These are phyloP conservation scores for Ustulina deusta DNA, from an alignment of 2,329 filamentous ascomycete species.

Conservation along the genomic window DNA sequence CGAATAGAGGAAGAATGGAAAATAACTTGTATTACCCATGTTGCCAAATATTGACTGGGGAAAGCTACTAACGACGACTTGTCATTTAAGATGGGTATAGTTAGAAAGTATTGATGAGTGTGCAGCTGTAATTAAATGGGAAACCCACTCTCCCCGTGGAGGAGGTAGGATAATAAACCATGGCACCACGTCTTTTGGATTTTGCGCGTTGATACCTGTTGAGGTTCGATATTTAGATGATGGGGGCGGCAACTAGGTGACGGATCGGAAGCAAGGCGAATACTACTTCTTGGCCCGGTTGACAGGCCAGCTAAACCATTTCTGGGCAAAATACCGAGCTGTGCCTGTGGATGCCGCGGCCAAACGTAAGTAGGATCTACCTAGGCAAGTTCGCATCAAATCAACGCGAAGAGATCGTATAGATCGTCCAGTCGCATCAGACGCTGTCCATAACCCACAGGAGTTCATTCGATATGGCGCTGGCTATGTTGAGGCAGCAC, in stretches of 20 bases:
- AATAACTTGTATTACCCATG: constrained; percentile 21
- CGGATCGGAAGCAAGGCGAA: constrained; percentile 26
- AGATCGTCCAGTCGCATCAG: background rate
- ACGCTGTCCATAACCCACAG: background rate
- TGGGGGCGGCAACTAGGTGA: constrained; percentile 1
- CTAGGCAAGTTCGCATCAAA: constrained; percentile 5
- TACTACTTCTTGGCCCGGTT: constrained; percentile 37
- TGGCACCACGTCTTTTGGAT: constrained; percentile 16
- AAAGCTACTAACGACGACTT: constrained; percentile 1
- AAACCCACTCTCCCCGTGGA: constrained; percentile 6
- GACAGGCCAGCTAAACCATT: constrained; percentile 45
- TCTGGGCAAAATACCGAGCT: constrained; percentile 47
- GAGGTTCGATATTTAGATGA: constrained; percentile 18
- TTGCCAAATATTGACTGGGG: background rate
- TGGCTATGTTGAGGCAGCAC: constrained; percentile 4
- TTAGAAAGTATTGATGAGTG: background rate
- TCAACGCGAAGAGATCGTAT: background rate
- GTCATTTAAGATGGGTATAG: constrained; percentile 19
- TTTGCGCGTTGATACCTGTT: constrained; percentile 3
- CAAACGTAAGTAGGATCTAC: constrained; percentile 12
- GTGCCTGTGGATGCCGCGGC: background rate
- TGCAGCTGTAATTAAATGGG: constrained; percentile 10
- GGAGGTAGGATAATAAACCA: constrained; percentile 11
- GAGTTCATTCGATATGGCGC: constrained; percentile 2
- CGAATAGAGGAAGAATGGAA: background rate